A percentile compares a stretch with the other conserved stretches of the same genome.
phyloP scores from a whole-genome alignment of 2,329 filamentous ascomycete genomes.

The Capronia americana region DNA sequence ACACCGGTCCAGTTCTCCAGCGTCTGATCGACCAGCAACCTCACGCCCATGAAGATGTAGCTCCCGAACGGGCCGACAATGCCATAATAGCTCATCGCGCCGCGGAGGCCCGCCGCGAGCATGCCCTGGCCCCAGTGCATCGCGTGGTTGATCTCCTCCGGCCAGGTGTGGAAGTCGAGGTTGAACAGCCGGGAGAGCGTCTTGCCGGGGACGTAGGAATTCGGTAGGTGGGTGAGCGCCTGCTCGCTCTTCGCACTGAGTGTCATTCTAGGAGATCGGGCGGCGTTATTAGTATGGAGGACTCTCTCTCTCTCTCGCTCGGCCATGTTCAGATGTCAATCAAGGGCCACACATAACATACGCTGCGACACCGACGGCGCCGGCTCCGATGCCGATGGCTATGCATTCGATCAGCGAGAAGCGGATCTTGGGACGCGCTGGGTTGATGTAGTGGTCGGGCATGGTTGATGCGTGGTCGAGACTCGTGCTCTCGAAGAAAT shows the following conservation, averaged over 20 bases:
- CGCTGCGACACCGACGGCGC: conserved; percentile 25
- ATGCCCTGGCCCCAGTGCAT: background rate
- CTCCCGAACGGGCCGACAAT: background rate
- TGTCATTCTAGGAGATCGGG: background rate
- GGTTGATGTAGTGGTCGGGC: conserved; percentile 21
- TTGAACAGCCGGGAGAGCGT: background rate
- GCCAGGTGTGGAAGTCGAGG: background rate
- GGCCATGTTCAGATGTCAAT: background rate
- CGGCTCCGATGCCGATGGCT: conserved; percentile 27
- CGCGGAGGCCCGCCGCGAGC: background rate
- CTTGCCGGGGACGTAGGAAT: background rate
- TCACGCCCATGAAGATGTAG: background rate
- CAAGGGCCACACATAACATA: conserved; percentile 17
- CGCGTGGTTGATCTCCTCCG: background rate
- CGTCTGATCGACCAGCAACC: background rate
- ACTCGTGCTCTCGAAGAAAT: background rate
- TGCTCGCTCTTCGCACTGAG: background rate
- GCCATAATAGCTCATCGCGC: background rate
- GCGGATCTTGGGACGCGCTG: conserved; percentile 27
- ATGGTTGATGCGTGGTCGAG: background rate
- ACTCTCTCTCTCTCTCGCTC: background rate
- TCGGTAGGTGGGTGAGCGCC: background rate
- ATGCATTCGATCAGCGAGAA: conserved; percentile 32
- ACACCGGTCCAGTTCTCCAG: background rate
- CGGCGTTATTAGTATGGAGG: background rate